Evolutionary conservation across 1,284 basidiomycete species (phyloP), one percentile per base, ranked within the genome.

Genomic region (Sporisorium graminicola): DNA sequence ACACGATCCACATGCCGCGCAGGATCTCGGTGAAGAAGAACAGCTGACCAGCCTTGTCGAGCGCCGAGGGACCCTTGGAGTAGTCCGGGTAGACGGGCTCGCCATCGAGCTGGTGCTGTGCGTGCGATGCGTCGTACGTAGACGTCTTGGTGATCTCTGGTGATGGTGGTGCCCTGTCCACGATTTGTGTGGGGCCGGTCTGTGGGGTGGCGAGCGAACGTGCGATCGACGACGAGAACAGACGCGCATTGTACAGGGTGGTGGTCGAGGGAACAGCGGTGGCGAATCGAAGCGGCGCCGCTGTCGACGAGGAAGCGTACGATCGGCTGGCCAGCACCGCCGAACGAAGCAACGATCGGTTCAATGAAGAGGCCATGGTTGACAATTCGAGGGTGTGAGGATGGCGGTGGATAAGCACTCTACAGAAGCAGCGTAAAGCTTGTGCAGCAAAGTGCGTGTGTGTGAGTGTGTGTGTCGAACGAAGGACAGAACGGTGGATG

Each of bases 11-110:
- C 94, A 98, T 96, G 82, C 96, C 95, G 88, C 96, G 89, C 78
- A 96, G 88, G 82, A 99, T 98, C 88, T 99, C 97, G 69, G 96
- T 98, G 87, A 99, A 95, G 90, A 99, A 98, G 90, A 99, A 98
- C 56, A 98, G 86, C 86, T 96, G 93, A 51, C 93, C 92, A 44
- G 96, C 95, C 88, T 99, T 99, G 89, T 98, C 94, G 24, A 85
- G 59, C 22, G 84, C 82, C 20, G 79, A 81, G 5, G 93, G 94
- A 1, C 94, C 95, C 55, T 88, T 87, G 40, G 88, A 87, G 79
- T 87, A 87, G 69, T 88, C 86, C 5, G 80, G 80, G 65, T 79
- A 77, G 58, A 68, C 57, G 29, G 74, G 66, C 2, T 56, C 66
- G 43, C 61, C 63, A 27, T 43, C 46, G 8, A 60, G 13, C 53